Conservation (phyloP, 1,284 basidiomycete species). For the Cutaneotrichosporon curvatum region DNA sequence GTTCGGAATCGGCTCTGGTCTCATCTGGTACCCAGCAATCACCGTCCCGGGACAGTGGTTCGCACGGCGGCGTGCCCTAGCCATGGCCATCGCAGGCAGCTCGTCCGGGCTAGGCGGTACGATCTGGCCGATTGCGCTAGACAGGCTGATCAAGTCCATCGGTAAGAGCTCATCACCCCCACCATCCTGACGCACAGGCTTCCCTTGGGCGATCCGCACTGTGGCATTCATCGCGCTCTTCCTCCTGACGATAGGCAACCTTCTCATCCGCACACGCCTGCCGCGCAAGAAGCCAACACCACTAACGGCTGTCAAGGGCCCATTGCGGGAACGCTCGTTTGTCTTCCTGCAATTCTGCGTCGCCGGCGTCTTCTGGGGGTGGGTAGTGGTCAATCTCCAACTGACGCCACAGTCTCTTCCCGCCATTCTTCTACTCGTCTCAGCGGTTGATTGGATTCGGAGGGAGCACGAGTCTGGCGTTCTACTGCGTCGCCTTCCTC, state of each 20-base stretch:
- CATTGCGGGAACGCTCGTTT: conserved; percentile 7
- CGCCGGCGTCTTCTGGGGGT: not conserved
- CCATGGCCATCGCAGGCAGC: conserved; percentile 26
- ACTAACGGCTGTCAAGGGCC: conserved; percentile 13
- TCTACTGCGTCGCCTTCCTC: conserved; percentile 32
- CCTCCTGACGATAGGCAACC: conserved; percentile 15
- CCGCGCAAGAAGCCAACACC: conserved; percentile 17
- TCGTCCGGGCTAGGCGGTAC: conserved; percentile 41
- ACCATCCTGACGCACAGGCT: too few species aligned
- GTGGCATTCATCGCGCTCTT: conserved; percentile 24
- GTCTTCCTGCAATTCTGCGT: not conserved
- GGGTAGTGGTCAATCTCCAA: too few species aligned
- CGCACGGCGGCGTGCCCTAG: conserved; percentile 21
- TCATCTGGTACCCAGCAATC: conserved; percentile 51
- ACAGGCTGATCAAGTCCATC: conserved; percentile 22
- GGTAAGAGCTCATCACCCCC: too few species aligned
- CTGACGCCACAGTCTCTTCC: too few species aligned
- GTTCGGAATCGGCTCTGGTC: conserved; percentile 34
- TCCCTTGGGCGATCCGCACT: conserved; percentile 22
- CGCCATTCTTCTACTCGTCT: conserved; percentile 34
- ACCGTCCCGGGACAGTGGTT: conserved; percentile 54
- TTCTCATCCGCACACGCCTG: conserved; percentile 17
- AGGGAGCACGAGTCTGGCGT: conserved; percentile 21
- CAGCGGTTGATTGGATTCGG: conserved; percentile 27
- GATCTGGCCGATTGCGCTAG: conserved; percentile 30